Percentiles rank a stretch among this genome's conserved stretches.
phyloP scores from a whole-genome alignment of 2,329 filamentous ascomycete species.

The Zopfia rhizophila region DNA sequence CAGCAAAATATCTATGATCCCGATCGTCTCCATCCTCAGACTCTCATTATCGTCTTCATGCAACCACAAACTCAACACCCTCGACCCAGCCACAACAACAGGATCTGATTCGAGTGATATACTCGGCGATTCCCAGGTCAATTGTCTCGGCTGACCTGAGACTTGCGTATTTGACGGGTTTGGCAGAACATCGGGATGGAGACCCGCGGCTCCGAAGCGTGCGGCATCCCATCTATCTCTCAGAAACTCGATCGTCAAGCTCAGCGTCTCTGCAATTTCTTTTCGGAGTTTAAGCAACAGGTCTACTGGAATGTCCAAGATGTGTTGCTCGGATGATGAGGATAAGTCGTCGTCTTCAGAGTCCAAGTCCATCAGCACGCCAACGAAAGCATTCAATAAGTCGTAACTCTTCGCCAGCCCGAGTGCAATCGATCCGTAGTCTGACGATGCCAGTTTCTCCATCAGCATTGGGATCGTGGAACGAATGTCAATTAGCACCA shows the following conservation, averaged over 20 bases:
- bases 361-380: constrained; percentile 31
- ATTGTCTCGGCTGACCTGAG: constrained; percentile 49
- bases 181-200: constrained; percentile 67
- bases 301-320: constrained; percentile 63
- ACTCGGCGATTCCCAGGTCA: constrained; percentile 68
- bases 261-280: constrained; percentile 71
- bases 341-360: constrained; percentile 20
- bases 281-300: constrained; percentile 70
- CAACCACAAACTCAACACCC: constrained; percentile 72
- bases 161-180: constrained; percentile 42
- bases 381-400: constrained; percentile 63
- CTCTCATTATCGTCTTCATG: constrained; percentile 72
- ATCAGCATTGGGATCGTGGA: constrained; percentile 71
- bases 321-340: constrained; percentile 39
- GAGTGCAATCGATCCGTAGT: constrained; percentile 62
- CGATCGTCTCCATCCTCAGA: constrained; percentile 65
- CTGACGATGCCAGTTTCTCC: constrained; percentile 65
- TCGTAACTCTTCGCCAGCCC: constrained; percentile 71
- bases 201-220: constrained; percentile 68
- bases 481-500: constrained; percentile 73
- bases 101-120: constrained; percentile 61
- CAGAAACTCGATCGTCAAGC: constrained; percentile 71
- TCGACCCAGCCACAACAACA: constrained; percentile 67
- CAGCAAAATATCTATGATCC: constrained; percentile 71
- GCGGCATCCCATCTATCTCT: constrained; percentile 74